Percentiles rank a stretch among this genome's conserved stretches.
Evolutionary conservation across 768 basidiomycete genomes (phyloP).

Genomic region (Serendipita indica): DNA sequence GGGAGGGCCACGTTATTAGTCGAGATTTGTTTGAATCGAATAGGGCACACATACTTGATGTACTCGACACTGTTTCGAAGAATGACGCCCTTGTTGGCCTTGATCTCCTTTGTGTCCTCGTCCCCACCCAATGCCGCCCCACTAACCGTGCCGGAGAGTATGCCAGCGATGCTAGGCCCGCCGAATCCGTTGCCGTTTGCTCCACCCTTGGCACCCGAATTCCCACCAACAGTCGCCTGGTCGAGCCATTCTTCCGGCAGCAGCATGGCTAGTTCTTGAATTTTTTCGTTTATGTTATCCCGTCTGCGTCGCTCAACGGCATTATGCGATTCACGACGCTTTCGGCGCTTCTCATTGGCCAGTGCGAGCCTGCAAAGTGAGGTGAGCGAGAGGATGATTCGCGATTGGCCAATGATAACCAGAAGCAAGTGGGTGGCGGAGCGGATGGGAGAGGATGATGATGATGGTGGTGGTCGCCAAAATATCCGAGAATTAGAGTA

Average conservation of each 20-base stretch:
- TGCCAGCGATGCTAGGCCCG: conserved; percentile 3
- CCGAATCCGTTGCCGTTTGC: not conserved
- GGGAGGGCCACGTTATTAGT: not conserved
- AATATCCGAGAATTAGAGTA: not conserved
- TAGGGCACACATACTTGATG: conserved; percentile 23
- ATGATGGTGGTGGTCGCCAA: not conserved
- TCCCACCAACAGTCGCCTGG: conserved; percentile 12
- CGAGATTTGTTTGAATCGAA: too few species aligned
- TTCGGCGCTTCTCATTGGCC: conserved; percentile 68
- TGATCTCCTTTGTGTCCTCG: conserved; percentile 30
- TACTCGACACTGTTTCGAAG: conserved; percentile 69
- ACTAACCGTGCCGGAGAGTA: conserved; percentile 11
- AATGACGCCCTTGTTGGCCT: conserved; percentile 94
- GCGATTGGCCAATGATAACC: not conserved
- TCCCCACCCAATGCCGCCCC: conserved; percentile 9
- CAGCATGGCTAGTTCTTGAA: conserved; percentile 73
- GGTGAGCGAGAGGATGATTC: not conserved
- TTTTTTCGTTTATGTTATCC: conserved; percentile 95
- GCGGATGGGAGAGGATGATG: not conserved
- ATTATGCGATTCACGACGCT: conserved; percentile 77
- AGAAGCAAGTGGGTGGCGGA: not conserved
- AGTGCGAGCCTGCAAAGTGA: conserved; percentile 29
- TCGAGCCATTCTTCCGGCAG: conserved; percentile 80
- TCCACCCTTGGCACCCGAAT: conserved; percentile 3
- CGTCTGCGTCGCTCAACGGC: conserved; percentile 76